phyloP scores from a whole-genome alignment of 2,329 filamentous ascomycete genomes.

The Monilinia laxa region DNA sequence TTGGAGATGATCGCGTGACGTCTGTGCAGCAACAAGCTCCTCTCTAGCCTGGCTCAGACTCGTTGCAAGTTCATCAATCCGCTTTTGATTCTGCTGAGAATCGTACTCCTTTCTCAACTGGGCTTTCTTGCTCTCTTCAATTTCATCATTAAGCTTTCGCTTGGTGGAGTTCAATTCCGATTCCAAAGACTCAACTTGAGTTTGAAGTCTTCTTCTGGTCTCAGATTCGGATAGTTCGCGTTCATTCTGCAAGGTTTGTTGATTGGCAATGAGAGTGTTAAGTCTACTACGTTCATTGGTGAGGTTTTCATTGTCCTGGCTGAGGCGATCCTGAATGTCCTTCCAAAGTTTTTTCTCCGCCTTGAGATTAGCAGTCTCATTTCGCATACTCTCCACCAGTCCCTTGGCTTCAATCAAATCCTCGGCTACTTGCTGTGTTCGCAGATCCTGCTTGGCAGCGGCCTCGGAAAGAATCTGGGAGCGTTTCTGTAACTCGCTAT shows the following conservation, averaged over 20 bases:
- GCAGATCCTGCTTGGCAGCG: slow-evolving; percentile 84
- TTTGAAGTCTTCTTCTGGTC: slow-evolving; percentile 73
- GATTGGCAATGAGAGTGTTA: slow-evolving; percentile 76
- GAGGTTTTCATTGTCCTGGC: slow-evolving; percentile 82
- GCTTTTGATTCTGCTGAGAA: slow-evolving; percentile 79
- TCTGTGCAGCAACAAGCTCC: slow-evolving; percentile 82
- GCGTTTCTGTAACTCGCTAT: slow-evolving; percentile 81
- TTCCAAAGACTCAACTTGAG: slow-evolving; percentile 75
- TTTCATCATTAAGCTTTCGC: slow-evolving; percentile 77
- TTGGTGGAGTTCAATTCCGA: slow-evolving; percentile 75
- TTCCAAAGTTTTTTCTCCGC: slow-evolving; percentile 95
- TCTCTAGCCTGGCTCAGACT: slow-evolving; percentile 80
- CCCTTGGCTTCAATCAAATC: slow-evolving; percentile 85
- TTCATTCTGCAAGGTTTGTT: slow-evolving; percentile 90
- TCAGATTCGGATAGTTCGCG: slow-evolving; percentile 83
- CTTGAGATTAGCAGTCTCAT: slow-evolving; percentile 88
- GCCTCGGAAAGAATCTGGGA: slow-evolving; percentile 74
- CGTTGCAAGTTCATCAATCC: slow-evolving; percentile 86
- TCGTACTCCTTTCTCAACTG: slow-evolving; percentile 87
- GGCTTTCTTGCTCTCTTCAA: slow-evolving; percentile 81
- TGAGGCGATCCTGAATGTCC: slow-evolving; percentile 83
- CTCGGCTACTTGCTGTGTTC: slow-evolving; percentile 87
- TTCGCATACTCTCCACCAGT: slow-evolving; percentile 80
- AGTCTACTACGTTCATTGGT: slow-evolving; percentile 82
- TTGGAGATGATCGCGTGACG: slow-evolving; percentile 84